Evolutionary conservation across 257 asterid genomes (phyloP).

Genomic region (Solanum pennellii): DNA sequence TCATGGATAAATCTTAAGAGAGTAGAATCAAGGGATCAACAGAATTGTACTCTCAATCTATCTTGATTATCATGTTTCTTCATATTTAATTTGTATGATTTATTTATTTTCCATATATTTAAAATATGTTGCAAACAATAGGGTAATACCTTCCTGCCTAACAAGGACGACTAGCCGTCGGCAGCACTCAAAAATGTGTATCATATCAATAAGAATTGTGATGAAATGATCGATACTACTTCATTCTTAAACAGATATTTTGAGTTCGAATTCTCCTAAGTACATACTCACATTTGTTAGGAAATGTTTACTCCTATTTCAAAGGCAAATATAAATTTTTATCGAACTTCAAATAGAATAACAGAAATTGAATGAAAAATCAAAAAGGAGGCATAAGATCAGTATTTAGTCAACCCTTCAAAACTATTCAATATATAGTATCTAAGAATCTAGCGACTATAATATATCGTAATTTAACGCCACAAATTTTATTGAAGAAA

Average conservation of each 20-base stretch:
- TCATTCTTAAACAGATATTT: rapidly evolving
- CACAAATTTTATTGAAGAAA: neutral
- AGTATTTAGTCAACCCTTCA: neutral
- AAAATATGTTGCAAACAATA: no score
- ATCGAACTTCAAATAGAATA: neutral
- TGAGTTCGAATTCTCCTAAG: rapidly evolving
- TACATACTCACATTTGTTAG: neutral
- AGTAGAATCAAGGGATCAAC: no score
- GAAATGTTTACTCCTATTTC: rapidly evolving
- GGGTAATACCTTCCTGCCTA: neutral
- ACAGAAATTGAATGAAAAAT: neutral
- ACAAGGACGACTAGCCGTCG: neutral
- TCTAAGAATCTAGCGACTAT: neutral
- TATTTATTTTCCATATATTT: no score
- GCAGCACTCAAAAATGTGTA: neutral
- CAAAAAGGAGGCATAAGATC: neutral
- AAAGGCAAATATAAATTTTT: neutral
- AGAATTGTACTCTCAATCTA: no score
- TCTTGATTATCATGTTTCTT: no score
- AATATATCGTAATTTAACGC: no score
- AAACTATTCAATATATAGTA: no score
- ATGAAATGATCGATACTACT: no score
- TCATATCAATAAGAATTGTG: neutral
- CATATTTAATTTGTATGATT: no score
- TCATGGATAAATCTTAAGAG: no score